Base-by-base conservation (phyloP, 2,329 filamentous ascomycete species). In the Apiospora rasikravindrae region DNA sequence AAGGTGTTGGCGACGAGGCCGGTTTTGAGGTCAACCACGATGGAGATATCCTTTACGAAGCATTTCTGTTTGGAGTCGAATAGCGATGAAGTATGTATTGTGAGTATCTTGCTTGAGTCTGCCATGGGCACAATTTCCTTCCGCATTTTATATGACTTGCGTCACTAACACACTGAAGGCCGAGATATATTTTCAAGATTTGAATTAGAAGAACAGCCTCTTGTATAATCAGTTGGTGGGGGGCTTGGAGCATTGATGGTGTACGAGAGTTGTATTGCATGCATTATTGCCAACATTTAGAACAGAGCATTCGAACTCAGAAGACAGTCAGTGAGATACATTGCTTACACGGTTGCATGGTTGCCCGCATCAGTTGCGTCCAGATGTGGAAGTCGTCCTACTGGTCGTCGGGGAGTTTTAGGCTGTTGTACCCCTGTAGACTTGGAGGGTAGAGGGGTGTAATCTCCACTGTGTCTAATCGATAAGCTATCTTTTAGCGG, bases 31-130 rank as follows among this genome's bases (percentile, higher is more conserved):
- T 85, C 78, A 51, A 88, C 80, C 6, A 80, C 79, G 40, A 88
- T 80, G 0, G 86, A 87, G 11, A 83, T 77, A 74, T 86, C 80
- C 22, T 79, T 74, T 26, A 82, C 70, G 69, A 85, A 85, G 14
- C 73, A 69, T 74, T 86, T 87, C 24, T 79, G 74, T 70, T 81
- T 83, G 0, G 86, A 82, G 71, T 87, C 84, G 75, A 88, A 88
- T 4, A 87, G 80, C 26, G 81, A 78, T 4, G 84, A 84, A 1
- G 86, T 86, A 76, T 88, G 86, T 29, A 88, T 71, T 2, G 77
- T 80, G 24, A 81, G 1, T 22, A 29, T 6, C 4, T 33, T 26
- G 16, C 8, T 47, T 10, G 66, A 6, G 0, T 47, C 26, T 19
- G 40, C 14, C 19, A 10, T 19, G 2, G 40, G 66, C 24, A 47